Percentiles rank a stretch among this genome's conserved stretches.
Conservation (phyloP, 257 asterid species). For the Capsicum pubescens region DNA sequence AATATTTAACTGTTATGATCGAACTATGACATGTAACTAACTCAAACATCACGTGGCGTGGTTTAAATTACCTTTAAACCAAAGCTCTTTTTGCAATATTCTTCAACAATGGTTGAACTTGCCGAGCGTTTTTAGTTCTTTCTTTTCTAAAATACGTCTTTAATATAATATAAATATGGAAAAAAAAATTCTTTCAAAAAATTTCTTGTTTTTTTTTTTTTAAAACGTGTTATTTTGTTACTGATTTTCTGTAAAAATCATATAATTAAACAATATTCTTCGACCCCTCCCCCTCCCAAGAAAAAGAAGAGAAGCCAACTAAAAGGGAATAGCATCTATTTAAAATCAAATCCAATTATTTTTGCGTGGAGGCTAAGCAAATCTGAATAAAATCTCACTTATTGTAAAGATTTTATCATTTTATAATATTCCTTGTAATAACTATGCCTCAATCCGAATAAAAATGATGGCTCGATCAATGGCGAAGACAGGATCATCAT, state of each 20-base stretch:
- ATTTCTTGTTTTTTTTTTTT: too few relatives aligned
- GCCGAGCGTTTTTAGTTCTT: background rate
- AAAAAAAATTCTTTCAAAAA: background rate
- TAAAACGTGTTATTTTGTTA: too few relatives aligned
- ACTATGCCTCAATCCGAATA: background rate
- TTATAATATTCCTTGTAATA: background rate
- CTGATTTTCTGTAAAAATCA: too few relatives aligned
- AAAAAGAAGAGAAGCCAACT: background rate
- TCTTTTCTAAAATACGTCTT: background rate
- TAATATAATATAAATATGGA: background rate
- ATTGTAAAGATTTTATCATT: background rate
- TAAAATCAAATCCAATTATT: background rate
- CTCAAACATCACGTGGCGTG: fast-evolving
- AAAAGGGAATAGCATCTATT: background rate
- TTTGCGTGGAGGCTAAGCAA: background rate
- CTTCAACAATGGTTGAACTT: too few relatives aligned
- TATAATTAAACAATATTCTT: background rate
- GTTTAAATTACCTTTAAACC: background rate
- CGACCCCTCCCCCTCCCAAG: background rate
- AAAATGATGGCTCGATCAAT: background rate
- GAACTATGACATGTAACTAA: background rate
- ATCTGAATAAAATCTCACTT: background rate
- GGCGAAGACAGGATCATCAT: too few relatives aligned
- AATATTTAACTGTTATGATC: background rate
- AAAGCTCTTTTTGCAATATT: background rate